These are phyloP conservation scores for Aspergillus incahuasiensis DNA, from an alignment of 495 filamentous ascomycete species.

Conservation along the genomic window DNA sequence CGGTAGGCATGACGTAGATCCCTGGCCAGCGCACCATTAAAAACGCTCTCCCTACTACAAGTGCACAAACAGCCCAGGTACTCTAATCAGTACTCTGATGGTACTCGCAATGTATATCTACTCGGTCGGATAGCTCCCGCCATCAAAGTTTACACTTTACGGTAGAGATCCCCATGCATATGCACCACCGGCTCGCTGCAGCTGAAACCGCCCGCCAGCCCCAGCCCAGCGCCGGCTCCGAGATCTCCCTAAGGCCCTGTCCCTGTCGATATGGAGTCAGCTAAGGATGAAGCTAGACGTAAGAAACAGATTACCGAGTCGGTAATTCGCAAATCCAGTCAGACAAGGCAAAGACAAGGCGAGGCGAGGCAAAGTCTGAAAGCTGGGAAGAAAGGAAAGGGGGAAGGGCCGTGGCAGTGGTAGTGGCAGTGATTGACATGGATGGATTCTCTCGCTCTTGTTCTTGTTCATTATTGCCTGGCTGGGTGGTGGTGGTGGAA, in stretches of 20 bases:
- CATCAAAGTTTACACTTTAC: neutral
- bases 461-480: neutral
- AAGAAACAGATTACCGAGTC: neutral
- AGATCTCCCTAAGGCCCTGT: neutral
- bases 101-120: too few species aligned
- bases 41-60: too few species aligned
- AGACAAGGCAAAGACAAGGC: neutral
- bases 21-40: too few species aligned
- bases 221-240: neutral
- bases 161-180: conserved; percentile 18
- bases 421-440: neutral
- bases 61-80: too few species aligned
- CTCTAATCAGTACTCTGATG: too few species aligned
- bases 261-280: neutral
- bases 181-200: conserved; percentile 27
- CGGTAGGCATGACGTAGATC: too few species aligned
- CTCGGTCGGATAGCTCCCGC: neutral
- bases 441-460: neutral
- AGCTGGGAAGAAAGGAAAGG: neutral
- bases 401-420: too few species aligned
- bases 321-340: neutral
- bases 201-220: conserved; percentile 14
- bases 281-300: neutral
- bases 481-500: neutral
- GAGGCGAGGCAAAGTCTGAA: neutral